These are phyloP conservation scores for Arthrobotrys sinensis DNA, from an alignment of 2,329 filamentous ascomycete genomes.

Conservation along the genomic window DNA sequence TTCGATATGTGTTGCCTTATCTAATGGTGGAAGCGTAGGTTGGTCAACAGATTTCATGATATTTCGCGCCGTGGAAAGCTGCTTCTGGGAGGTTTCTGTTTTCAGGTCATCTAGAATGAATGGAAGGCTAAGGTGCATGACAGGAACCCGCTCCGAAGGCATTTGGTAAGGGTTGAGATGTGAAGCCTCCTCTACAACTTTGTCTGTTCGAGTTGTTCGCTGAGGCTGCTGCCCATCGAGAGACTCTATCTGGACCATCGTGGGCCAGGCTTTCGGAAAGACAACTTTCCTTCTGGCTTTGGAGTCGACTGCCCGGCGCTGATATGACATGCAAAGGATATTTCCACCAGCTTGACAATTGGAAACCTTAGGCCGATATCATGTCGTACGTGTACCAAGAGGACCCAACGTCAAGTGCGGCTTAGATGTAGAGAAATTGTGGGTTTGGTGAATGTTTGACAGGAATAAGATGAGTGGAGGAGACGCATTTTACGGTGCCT, in stretches of 20 bases:
- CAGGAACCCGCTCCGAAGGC: constrained; percentile 30
- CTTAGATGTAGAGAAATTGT: not conserved
- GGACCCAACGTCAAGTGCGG: not conserved
- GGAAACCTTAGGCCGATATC: not conserved
- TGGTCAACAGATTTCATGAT: constrained; percentile 44
- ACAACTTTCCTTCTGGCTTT: constrained; percentile 43
- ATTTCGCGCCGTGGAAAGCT: constrained; percentile 42
- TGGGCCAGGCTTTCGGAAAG: constrained; percentile 35
- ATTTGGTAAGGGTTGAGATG: not conserved
- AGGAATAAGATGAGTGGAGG: not conserved
- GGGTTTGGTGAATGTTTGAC: constrained; percentile 3
- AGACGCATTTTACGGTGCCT: not conserved
- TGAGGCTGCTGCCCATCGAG: constrained; percentile 10
- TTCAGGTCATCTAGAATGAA: constrained; percentile 52
- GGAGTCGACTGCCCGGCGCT: constrained; percentile 26
- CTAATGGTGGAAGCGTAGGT: constrained; percentile 25
- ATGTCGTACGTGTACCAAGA: not conserved
- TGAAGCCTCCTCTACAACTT: not conserved
- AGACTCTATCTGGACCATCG: constrained; percentile 19
- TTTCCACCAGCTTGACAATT: not conserved
- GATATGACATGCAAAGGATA: constrained; percentile 38
- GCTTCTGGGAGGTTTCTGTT: constrained; percentile 55
- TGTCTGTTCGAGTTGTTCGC: not conserved
- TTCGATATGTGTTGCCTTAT: constrained; percentile 64
- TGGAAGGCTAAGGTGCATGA: constrained; percentile 44